A percentile compares a stretch with the other conserved stretches of the same genome.
Evolutionary conservation across 208 protist species (phyloP).

Genomic region (Leishmania guyanensis): DNA sequence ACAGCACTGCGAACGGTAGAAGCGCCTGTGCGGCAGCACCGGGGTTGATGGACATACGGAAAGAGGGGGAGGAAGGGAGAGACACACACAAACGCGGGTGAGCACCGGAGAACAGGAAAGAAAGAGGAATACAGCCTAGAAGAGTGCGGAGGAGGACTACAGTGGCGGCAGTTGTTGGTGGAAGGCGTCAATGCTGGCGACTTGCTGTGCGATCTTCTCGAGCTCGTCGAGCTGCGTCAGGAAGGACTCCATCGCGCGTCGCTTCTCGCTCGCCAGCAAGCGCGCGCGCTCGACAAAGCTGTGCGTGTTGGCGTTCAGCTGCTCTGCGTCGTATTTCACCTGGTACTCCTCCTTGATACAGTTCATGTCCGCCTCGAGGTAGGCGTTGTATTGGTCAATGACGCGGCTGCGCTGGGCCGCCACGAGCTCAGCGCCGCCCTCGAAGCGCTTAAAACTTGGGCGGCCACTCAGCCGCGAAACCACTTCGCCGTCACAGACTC

Average conservation of each 20-base stretch:
- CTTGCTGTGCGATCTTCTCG: conserved; percentile 33
- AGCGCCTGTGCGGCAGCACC: not conserved
- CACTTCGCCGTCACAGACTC: conserved; percentile 8
- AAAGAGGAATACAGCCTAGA: not conserved
- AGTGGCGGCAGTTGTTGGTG: conserved; percentile 14
- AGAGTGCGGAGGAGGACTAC: not conserved
- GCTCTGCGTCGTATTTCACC: conserved; percentile 63
- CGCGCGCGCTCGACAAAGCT: conserved; percentile 47
- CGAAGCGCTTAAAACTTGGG: conserved; percentile 23
- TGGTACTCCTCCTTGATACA: conserved; percentile 66
- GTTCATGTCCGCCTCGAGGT: conserved; percentile 57
- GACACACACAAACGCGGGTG: not conserved
- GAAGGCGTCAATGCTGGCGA: conserved; percentile 17
- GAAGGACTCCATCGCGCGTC: conserved; percentile 43
- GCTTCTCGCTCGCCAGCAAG: conserved; percentile 32
- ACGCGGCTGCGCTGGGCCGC: conserved; percentile 30
- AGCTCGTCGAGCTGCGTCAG: conserved; percentile 32
- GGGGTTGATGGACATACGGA: not conserved
- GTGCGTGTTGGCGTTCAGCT: conserved; percentile 26
- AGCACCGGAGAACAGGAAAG: not conserved
- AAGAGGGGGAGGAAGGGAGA: not conserved
- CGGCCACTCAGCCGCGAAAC: conserved; percentile 11
- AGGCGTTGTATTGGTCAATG: conserved; percentile 45
- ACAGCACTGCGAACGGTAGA: not conserved
- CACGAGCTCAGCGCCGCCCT: conserved; percentile 30